Conservation (phyloP, 495 filamentous ascomycete species). For the Aspergillus carlsbadensis region DNA sequence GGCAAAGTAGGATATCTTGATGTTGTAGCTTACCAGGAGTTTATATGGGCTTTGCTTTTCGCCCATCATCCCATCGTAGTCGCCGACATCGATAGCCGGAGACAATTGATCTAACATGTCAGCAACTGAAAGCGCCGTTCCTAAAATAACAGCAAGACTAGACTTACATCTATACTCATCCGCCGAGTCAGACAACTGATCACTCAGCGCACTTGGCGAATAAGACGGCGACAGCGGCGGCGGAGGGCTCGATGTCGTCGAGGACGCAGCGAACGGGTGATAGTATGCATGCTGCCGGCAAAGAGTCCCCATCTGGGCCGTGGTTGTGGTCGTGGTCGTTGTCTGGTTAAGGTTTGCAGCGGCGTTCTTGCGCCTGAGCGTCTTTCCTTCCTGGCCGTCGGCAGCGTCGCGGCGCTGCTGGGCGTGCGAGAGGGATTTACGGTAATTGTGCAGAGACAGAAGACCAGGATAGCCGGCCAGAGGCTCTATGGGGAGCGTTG, state of each 20-base stretch:
- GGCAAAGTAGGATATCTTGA: neutral
- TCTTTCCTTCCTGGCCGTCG: conserved; percentile 22
- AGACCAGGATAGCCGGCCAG: conserved; percentile 14
- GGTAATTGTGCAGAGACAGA: conserved; percentile 29
- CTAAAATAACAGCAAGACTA: neutral
- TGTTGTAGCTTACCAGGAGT: conserved; percentile 15
- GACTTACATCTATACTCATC: conserved; percentile 28
- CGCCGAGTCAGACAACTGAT: conserved; percentile 31
- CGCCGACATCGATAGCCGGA: conserved; percentile 2
- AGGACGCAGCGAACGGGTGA: conserved; percentile 31
- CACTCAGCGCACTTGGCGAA: conserved; percentile 40
- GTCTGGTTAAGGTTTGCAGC: conserved; percentile 35
- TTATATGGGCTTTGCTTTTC: conserved; percentile 14
- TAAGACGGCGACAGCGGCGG: conserved; percentile 45
- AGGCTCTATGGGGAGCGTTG: conserved; percentile 7
- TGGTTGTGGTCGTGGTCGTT: conserved; percentile 7
- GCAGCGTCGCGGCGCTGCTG: neutral
- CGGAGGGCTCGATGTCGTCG: conserved; percentile 39
- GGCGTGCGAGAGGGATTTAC: conserved; percentile 24
- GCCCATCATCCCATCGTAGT: neutral
- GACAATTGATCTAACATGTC: conserved; percentile 9
- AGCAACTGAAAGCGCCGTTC: neutral
- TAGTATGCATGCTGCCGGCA: conserved; percentile 15
- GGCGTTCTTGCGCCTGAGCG: conserved; percentile 39
- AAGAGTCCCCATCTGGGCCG: conserved; percentile 9